Evolutionary conservation across 139 green algal species (phyloP).

Genomic region (Edaphochlamys debaryana): DNA sequence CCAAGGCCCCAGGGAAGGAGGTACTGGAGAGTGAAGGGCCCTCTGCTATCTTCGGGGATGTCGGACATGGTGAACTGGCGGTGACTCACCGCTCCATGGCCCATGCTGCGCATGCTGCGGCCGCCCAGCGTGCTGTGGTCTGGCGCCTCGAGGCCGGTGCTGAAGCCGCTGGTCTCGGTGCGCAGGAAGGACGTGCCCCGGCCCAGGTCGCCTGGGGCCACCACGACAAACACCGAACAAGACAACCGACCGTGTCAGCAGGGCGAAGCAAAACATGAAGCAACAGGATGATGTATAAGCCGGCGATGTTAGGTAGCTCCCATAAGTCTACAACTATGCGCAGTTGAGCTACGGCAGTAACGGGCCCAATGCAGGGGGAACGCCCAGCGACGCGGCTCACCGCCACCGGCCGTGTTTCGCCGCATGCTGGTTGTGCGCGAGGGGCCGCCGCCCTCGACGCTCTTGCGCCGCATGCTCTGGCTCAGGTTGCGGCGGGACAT

Average conservation of each 20-base stretch:
- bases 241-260: too few species aligned
- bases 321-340: too few species aligned
- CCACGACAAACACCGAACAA: too few species aligned
- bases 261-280: too few species aligned
- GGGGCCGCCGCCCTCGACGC: background rate
- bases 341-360: too few species aligned
- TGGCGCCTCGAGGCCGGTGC: constrained; percentile 1
- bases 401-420: background rate
- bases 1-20: too few species aligned
- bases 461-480: background rate
- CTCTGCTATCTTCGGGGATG: too few species aligned
- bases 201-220: background rate
- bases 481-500: background rate
- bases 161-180: constrained; percentile 12
- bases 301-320: background rate
- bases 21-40: too few species aligned
- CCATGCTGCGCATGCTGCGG: background rate
- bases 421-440: constrained; percentile 14
- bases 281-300: background rate
- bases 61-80: too few species aligned
- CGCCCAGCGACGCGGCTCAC: background rate
- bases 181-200: background rate
- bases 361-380: background rate
- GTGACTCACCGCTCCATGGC: background rate
- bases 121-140: background rate